A percentile compares a stretch with the other conserved stretches of the same genome.
These are phyloP conservation scores for Tilletia setariae DNA, from an alignment of 1,284 basidiomycete genomes.

Conservation along the genomic window DNA sequence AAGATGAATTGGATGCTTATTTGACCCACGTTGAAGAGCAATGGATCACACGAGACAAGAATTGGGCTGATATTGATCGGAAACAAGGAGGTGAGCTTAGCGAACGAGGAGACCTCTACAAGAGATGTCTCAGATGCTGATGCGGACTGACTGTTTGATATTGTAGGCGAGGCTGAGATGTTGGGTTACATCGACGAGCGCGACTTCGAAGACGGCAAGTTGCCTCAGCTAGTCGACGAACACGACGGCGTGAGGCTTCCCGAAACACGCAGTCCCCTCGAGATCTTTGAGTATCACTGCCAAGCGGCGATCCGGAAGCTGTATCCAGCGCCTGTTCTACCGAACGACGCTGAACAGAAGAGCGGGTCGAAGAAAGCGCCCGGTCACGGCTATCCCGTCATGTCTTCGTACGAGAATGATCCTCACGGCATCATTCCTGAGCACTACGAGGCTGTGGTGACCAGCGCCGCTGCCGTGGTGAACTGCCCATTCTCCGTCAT, in stretches of 20 bases:
- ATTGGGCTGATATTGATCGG: background rate
- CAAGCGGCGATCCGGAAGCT: background rate
- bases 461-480: slow-evolving; percentile 1
- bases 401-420: background rate
- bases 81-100: slow-evolving; percentile 2
- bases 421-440: background rate
- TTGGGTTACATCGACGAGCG: slow-evolving; percentile 1
- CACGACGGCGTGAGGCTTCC: background rate
- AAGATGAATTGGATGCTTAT: slow-evolving; percentile 65
- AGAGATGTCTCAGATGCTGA: background rate
- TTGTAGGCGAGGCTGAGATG: slow-evolving; percentile 4
- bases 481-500: background rate
- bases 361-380: background rate
- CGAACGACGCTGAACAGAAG: background rate
- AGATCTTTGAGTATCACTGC: background rate
- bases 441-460: slow-evolving; percentile 4
- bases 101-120: background rate
- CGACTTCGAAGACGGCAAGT: background rate
- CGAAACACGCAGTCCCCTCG: background rate
- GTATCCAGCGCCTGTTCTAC: background rate
- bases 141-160: background rate
- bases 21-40: slow-evolving; percentile 66
- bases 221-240: background rate
- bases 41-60: slow-evolving; percentile 51
- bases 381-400: background rate